phyloP scores from a whole-genome alignment of 768 basidiomycete genomes.

The Cubamyces sp. region DNA sequence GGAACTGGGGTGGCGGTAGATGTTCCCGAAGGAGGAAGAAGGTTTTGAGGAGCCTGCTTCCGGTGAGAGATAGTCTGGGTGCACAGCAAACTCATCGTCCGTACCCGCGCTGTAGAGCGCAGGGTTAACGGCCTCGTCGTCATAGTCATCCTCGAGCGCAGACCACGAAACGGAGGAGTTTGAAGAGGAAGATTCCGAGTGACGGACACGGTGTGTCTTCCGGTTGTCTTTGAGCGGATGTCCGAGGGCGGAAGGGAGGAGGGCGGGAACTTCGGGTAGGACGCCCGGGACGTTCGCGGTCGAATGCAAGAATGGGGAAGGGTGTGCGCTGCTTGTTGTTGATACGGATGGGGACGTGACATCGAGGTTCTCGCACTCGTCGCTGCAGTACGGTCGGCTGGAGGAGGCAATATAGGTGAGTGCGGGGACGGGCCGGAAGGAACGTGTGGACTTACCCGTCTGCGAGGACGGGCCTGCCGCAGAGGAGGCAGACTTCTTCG shows the following conservation, averaged over 20 bases:
- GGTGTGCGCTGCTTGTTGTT: slow-evolving; percentile 66
- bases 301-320: slow-evolving; percentile 65
- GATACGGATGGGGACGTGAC: slow-evolving; percentile 69
- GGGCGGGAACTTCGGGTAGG: slow-evolving; percentile 66
- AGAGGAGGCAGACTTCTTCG: slow-evolving; percentile 77
- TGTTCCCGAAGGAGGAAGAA: slow-evolving; percentile 32
- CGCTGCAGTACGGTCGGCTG: slow-evolving; percentile 73
- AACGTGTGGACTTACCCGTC: slow-evolving; percentile 54
- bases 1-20: slow-evolving; percentile 39
- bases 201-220: slow-evolving; percentile 51
- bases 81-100: slow-evolving; percentile 40
- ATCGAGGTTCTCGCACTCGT: slow-evolving; percentile 66
- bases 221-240: slow-evolving; percentile 46
- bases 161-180: slow-evolving; percentile 70
- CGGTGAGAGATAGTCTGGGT: slow-evolving; percentile 42
- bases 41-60: slow-evolving; percentile 51
- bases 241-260: slow-evolving; percentile 62
- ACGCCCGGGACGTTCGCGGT: slow-evolving; percentile 37
- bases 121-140: slow-evolving; percentile 46
- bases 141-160: slow-evolving; percentile 66
- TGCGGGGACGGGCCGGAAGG: slow-evolving; percentile 16
- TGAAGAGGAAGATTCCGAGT: slow-evolving; percentile 66
- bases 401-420: slow-evolving; percentile 24
- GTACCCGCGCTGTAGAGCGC: slow-evolving; percentile 29
- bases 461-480: slow-evolving; percentile 65